These are phyloP conservation scores for Flaveria ramosissima DNA, from an alignment of 129 eudicot genomes.

Conservation along the genomic window DNA sequence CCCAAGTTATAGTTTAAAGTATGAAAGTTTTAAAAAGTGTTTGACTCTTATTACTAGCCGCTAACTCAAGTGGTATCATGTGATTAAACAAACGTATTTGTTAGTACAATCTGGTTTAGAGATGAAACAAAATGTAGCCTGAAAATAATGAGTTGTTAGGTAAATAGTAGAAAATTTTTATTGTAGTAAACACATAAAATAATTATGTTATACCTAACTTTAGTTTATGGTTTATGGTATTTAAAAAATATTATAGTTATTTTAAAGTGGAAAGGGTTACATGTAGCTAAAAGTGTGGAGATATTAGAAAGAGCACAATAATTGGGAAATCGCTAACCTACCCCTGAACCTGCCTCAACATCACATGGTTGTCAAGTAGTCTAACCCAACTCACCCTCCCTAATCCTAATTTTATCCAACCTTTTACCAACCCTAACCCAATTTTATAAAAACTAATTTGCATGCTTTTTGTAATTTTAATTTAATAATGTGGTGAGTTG, in stretches of 20 bases:
- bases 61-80: too few relatives aligned
- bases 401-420: constrained; percentile 35
- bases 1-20: too few relatives aligned
- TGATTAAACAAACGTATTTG: too few relatives aligned
- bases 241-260: background rate
- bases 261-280: constrained; percentile 5
- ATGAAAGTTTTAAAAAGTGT: too few relatives aligned
- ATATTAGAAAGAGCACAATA: constrained; percentile 27
- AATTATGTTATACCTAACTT: background rate
- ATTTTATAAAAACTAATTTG: background rate
- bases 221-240: background rate
- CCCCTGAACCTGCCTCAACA: constrained; percentile 40
- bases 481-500: background rate
- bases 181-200: background rate
- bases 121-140: too few relatives aligned
- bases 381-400: constrained; percentile 51
- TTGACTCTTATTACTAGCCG: too few relatives aligned
- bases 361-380: constrained; percentile 36
- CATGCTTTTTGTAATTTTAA: background rate
- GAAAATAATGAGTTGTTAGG: too few relatives aligned
- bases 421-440: constrained; percentile 35
- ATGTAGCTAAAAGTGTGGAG: constrained; percentile 34
- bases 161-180: too few relatives aligned
- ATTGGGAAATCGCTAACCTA: constrained; percentile 43
- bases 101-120: background rate